A percentile compares a stretch with the other conserved stretches of the same genome.
phyloP scores from a whole-genome alignment of 2,329 filamentous ascomycete genomes.

The Ceratocystiopsis brevicomis region DNA sequence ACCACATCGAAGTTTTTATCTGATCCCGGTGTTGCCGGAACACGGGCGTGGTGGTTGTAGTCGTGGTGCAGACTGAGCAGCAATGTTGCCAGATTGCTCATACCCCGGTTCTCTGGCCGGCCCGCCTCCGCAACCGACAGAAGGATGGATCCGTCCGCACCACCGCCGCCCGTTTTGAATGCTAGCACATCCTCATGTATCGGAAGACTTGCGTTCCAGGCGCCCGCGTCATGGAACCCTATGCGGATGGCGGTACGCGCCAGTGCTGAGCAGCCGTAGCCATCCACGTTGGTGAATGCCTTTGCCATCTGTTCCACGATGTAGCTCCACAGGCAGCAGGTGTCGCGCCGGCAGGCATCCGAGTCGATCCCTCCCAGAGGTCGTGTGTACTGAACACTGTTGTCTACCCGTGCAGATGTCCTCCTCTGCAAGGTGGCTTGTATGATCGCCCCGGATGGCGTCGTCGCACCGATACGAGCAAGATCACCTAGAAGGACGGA shows the following conservation, averaged over 20 bases:
- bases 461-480: constrained; percentile 14
- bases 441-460: constrained; percentile 18
- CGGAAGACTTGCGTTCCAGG: constrained; percentile 16
- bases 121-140: constrained; percentile 20
- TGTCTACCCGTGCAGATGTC: constrained; percentile 7
- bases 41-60: constrained; percentile 15
- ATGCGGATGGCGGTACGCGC: constrained; percentile 26
- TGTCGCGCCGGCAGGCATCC: constrained; percentile 11
- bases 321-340: constrained; percentile 22
- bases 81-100: constrained; percentile 21
- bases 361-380: constrained; percentile 9
- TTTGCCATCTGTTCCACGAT: constrained; percentile 18
- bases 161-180: constrained; percentile 9
- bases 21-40: background rate
- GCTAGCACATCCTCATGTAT: background rate
- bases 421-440: constrained; percentile 17
- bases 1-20: constrained; percentile 11
- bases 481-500: constrained; percentile 20
- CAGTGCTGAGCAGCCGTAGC: constrained; percentile 9
- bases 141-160: constrained; percentile 27
- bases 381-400: constrained; percentile 10
- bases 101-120: constrained; percentile 25
- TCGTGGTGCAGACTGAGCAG: constrained; percentile 18
- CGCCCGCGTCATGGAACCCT: constrained; percentile 28
- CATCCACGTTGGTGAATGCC: constrained; percentile 14